Percentiles rank a stretch among this genome's conserved stretches.
phyloP scores from a whole-genome alignment of 106 monocot species.

The Posidonia australis region DNA sequence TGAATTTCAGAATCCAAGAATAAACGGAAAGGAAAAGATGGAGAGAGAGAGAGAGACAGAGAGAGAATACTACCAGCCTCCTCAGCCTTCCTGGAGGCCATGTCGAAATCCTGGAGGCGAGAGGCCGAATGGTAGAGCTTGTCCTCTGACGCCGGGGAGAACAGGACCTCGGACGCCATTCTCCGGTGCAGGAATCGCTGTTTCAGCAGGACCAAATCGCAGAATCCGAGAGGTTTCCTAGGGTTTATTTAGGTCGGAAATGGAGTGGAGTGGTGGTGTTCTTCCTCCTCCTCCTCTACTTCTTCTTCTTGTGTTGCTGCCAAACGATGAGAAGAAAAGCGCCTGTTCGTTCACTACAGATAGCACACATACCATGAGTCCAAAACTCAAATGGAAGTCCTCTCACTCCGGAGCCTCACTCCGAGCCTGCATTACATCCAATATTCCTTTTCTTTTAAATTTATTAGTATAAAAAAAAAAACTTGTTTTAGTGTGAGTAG shows the following conservation, averaged over 20 bases:
- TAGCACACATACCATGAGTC: no score
- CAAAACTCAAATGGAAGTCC: no score
- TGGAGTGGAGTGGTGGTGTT: background rate
- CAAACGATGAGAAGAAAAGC: no score
- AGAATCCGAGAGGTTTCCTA: background rate
- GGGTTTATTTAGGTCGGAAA: no score
- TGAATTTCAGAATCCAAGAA: background rate
- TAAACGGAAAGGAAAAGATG: background rate
- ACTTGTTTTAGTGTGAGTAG: background rate
- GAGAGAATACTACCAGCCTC: conserved; percentile 33
- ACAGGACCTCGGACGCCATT: conserved; percentile 11
- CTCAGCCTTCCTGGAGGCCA: conserved; percentile 52
- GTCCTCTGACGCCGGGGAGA: conserved; percentile 62
- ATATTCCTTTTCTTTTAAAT: no score
- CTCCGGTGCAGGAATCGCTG: no score
- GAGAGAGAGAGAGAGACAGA: background rate
- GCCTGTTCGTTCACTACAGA: background rate
- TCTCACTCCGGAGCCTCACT: background rate
- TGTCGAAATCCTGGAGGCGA: conserved; percentile 35
- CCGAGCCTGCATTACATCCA: background rate
- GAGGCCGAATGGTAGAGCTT: conserved; percentile 35
- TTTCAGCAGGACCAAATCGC: background rate
- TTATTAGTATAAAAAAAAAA: background rate
- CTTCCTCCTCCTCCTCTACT: background rate
- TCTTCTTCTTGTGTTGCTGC: background rate